Evolutionary conservation across 805 yeast genomes (phyloP).

Genomic region (Candida maesae): DNA sequence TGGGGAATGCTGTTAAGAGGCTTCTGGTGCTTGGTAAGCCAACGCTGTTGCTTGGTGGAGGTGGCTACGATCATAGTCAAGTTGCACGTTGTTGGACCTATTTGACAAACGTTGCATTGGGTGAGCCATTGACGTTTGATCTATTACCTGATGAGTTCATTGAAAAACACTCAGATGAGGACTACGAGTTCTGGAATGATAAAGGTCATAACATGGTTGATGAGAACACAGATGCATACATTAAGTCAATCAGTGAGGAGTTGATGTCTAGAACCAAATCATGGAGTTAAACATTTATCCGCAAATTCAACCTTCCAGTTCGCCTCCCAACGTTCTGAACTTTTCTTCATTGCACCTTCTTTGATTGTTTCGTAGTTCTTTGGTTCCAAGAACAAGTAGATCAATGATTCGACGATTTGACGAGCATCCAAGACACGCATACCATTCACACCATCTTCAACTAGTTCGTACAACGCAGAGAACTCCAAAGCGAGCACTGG

Average conservation of each 20-base stretch:
- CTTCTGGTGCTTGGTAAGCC: conserved; percentile 33
- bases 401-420: conserved; percentile 43
- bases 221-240: conserved; percentile 30
- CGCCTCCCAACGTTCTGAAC: conserved; percentile 64
- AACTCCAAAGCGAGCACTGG: conserved; percentile 83
- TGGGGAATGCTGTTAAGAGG: conserved; percentile 33
- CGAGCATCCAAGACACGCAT: conserved; percentile 42
- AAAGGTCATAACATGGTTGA: conserved; percentile 30
- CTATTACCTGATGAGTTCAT: conserved; percentile 50
- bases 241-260: conserved; percentile 19
- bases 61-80: conserved; percentile 65
- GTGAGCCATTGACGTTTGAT: conserved; percentile 32
- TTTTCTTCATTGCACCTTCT: conserved; percentile 71
- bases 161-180: conserved; percentile 39
- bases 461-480: conserved; percentile 75
- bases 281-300: conserved; percentile 13
- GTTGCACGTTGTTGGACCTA: conserved; percentile 56
- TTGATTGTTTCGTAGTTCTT: conserved; percentile 40
- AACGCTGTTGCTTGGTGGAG: conserved; percentile 63
- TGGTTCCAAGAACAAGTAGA: conserved; percentile 31
- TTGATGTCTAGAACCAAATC: conserved; percentile 5
- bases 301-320: conserved; percentile 52
- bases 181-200: conserved; percentile 48
- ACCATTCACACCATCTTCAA: conserved; percentile 69
- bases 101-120: conserved; percentile 28